phyloP scores from a whole-genome alignment of 257 asterid genomes.

The Knoxia roxburghii region DNA sequence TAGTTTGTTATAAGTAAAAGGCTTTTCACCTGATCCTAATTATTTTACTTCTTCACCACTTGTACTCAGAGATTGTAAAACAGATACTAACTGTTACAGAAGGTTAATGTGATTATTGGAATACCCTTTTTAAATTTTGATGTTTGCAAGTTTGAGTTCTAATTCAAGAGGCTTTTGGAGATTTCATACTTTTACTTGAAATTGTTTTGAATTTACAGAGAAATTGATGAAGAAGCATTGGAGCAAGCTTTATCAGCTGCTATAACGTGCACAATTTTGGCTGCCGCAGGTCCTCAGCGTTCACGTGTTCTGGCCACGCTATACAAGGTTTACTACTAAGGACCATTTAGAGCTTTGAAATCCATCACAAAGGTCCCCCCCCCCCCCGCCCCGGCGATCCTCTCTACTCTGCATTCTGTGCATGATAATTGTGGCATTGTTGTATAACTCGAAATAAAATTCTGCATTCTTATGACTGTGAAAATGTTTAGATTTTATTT shows the following conservation, averaged over 20 bases:
- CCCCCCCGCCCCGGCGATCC: background rate
- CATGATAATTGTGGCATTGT: no score
- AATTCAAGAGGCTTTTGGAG: background rate
- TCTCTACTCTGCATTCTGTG: background rate
- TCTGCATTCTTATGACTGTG: background rate
- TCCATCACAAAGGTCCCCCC: background rate
- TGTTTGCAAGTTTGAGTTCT: background rate
- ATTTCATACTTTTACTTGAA: background rate
- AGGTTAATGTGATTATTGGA: background rate
- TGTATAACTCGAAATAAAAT: background rate
- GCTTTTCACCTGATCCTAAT: background rate
- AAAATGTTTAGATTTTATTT: background rate
- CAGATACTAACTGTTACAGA: background rate
- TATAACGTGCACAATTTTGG: conserved; percentile 91
- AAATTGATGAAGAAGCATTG: conserved; percentile 84
- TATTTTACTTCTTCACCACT: no score
- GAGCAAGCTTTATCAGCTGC: conserved; percentile 93
- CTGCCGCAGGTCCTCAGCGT: conserved; percentile 95
- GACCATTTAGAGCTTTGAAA: background rate
- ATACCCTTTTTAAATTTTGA: background rate
- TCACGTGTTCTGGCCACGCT: conserved; percentile 96
- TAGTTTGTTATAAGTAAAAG: no score
- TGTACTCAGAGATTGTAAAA: no score
- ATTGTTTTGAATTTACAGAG: conserved; percentile 38
- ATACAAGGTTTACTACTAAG: conserved; percentile 56